Conservation (phyloP, 2,329 filamentous ascomycete species). For the Trichoderma oligosporum region DNA sequence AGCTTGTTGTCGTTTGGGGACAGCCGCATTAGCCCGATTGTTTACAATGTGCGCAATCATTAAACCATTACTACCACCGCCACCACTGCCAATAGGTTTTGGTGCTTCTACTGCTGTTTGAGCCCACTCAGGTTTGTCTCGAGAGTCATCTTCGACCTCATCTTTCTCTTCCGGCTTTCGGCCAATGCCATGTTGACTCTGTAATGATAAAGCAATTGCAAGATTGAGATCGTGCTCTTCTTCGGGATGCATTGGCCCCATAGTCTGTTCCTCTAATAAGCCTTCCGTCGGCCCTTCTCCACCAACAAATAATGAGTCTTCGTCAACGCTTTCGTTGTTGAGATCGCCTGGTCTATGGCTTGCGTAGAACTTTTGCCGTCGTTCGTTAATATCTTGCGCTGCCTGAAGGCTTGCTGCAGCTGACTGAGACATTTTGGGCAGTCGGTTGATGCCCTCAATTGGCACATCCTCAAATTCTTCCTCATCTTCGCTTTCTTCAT, state of each 20-base stretch:
- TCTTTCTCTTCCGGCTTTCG: constrained; percentile 36
- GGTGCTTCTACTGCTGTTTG: constrained; percentile 50
- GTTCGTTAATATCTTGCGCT: constrained; percentile 26
- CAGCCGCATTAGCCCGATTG: constrained; percentile 62
- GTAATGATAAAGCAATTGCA: constrained; percentile 82
- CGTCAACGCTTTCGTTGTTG: constrained; percentile 39
- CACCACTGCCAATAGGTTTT: constrained; percentile 46
- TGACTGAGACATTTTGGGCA: constrained; percentile 57
- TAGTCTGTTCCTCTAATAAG: constrained; percentile 28
- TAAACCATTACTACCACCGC: constrained; percentile 51
- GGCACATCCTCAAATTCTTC: constrained; percentile 90
- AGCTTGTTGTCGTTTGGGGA: constrained; percentile 40
- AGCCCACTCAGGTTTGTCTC: constrained; percentile 48
- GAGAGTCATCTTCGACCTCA: constrained; percentile 49
- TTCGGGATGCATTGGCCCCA: constrained; percentile 38
- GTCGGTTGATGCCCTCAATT: constrained; percentile 80
- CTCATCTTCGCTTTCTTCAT: constrained; percentile 63
- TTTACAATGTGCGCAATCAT: constrained; percentile 73
- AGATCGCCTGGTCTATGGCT: constrained; percentile 12
- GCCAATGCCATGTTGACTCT: constrained; percentile 51
- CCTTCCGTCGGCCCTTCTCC: constrained; percentile 26
- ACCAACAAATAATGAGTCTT: constrained; percentile 49
- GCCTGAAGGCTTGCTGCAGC: constrained; percentile 26
- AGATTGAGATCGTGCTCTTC: constrained; percentile 63
- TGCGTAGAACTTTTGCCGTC: constrained; percentile 31